Conservation (phyloP, 306 rosid genomes). For the Cucurbita maxima region DNA sequence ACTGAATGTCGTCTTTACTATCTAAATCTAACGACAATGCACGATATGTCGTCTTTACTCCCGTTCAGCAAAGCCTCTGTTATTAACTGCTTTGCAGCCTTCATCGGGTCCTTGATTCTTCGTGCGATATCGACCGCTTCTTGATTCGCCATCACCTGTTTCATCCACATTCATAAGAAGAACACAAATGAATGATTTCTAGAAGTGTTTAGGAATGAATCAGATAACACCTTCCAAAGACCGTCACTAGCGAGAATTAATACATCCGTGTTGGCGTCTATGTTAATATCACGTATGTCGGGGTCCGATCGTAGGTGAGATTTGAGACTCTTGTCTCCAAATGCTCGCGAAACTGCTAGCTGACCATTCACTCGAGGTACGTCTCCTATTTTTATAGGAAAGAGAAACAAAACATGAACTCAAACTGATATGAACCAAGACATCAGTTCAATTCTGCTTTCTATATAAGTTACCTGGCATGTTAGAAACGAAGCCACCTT, state of each 20-base stretch:
- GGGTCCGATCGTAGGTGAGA: conserved; percentile 83
- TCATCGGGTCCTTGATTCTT: conserved; percentile 46
- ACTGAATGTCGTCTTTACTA: conserved; percentile 10
- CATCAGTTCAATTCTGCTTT: too few species aligned
- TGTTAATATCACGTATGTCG: conserved; percentile 21
- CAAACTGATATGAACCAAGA: too few species aligned
- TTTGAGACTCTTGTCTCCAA: conserved; percentile 91
- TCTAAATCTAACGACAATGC: conserved; percentile 69
- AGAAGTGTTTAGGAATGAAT: not conserved
- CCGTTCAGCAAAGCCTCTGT: conserved; percentile 70
- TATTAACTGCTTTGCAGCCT: conserved; percentile 69
- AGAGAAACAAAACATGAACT: too few species aligned
- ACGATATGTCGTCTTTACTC: conserved; percentile 84
- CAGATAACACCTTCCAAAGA: conserved; percentile 67
- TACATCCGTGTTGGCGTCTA: conserved; percentile 38
- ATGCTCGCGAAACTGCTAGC: conserved; percentile 91
- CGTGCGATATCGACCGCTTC: conserved; percentile 79
- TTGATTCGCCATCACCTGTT: conserved; percentile 78
- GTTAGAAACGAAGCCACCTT: conserved; percentile 95
- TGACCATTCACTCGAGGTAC: conserved; percentile 93
- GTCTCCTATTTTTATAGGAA: conserved; percentile 39
- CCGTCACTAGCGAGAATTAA: conserved; percentile 85
- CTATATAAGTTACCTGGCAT: conserved; percentile 53
- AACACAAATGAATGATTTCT: not conserved
- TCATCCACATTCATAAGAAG: not conserved